phyloP scores from a whole-genome alignment of 2,329 filamentous ascomycete species.

The Verticillium tricorpus region DNA sequence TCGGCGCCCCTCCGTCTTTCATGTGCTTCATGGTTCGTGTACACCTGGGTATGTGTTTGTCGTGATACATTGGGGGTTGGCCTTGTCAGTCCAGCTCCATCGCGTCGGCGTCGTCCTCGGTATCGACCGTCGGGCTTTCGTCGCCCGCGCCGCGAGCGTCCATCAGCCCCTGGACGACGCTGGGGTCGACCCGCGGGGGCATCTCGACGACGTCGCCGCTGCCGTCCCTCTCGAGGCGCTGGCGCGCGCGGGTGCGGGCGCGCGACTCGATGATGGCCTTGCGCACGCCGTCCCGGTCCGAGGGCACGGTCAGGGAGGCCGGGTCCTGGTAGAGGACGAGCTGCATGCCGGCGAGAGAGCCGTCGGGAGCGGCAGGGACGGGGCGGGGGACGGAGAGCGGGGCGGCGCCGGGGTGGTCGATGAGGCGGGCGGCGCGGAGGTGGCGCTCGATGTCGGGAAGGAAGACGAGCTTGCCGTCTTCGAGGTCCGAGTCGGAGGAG shows the following conservation, averaged over 20 bases:
- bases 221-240: slow-evolving; percentile 27
- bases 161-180: neutral
- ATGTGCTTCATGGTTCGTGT: neutral
- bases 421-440: slow-evolving; percentile 65
- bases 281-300: slow-evolving; percentile 71
- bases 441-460: slow-evolving; percentile 82
- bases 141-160: neutral
- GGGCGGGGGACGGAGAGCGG: slow-evolving; percentile 49
- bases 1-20: neutral
- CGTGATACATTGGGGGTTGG: neutral
- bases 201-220: slow-evolving; percentile 12
- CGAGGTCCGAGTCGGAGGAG: slow-evolving; percentile 50
- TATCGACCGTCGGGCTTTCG: neutral
- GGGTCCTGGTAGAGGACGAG: slow-evolving; percentile 83
- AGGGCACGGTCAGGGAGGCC: slow-evolving; percentile 67
- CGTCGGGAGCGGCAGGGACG: slow-evolving; percentile 54
- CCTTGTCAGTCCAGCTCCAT: slow-evolving; percentile 61
- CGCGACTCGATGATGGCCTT: slow-evolving; percentile 80
- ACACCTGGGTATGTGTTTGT: neutral
- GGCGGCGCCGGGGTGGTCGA: slow-evolving; percentile 56
- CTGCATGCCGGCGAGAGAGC: slow-evolving; percentile 59
- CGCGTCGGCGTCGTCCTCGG: slow-evolving; percentile 38
- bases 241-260: slow-evolving; percentile 58
- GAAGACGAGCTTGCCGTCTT: slow-evolving; percentile 65
- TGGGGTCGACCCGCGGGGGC: slow-evolving; percentile 7